Base-by-base conservation (phyloP, 108 stramenopile species). In the Nitzschia palea region DNA sequence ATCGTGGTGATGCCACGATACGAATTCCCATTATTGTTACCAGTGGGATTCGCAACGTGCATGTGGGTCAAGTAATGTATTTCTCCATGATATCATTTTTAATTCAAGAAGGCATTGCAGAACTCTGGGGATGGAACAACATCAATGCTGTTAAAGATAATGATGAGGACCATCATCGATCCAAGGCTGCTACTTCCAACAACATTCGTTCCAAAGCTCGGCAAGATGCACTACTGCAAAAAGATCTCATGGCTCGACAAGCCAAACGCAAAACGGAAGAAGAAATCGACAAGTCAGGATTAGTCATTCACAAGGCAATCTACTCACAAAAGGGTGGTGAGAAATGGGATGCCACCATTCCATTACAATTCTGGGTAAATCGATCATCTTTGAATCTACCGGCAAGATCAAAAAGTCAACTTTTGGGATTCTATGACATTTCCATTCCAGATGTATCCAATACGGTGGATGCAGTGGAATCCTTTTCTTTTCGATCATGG, bases 341-440 rank as follows among this genome's bases (percentile, higher is more conserved):
- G 9, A 55, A 62, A 14, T 81, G 79, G 65, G 81, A 89, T 74
- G 88, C 82, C 30, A 81, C 85, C 22, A 62, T 73, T 17, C 87
- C 83, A 35, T 60, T 92, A 30, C 91, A 89, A 57, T 92, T 89
- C 56, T 89, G 82, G 85, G 84, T 88, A 0, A 23, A 62, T 2
- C 65, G 84, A 40, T 82, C 84, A 2, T 57, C 58, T 14, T 68
- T 92, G 36, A 36, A 10, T 0, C 66, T 92, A 33, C 81, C 88
- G 12, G 66, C 76, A 22, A 61, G 55, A 22, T 83, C 89, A 8
- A 89, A 89, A 58, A 71, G 74, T 47, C 54, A 79, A 40, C 67
- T 93, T 17, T 57, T 90, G 31, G 92, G 92, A 26, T 93, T 93
- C 61, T 93, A 86, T 48, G 70, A 81, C 58, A 26, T 87, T 53